Base-by-base conservation (phyloP, 1,139 yeast genomes). In the Starmera stellimalicola region DNA sequence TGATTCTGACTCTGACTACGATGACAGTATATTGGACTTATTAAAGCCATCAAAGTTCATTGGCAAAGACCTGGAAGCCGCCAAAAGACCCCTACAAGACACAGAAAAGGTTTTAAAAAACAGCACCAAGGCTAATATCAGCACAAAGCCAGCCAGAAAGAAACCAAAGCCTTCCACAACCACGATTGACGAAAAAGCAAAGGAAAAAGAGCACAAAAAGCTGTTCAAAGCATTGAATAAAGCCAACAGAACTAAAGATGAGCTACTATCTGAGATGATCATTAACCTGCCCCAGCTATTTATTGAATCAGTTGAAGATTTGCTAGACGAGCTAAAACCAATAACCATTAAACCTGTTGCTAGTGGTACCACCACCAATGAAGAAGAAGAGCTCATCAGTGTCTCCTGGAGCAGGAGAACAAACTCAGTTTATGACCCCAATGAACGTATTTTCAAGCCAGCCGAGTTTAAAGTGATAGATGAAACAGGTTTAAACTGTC, bases 381-480 rank as follows among this genome's bases (percentile, higher is more conserved):
- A 22, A n/a, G 12, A 22, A 4, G 25, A 22, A n/a, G 38, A 40
- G 7, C 36, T 33, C 8, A 35, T 44, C 7, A 62, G 65, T 0
- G 34, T 58, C 2, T 51, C 59, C 5, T 52, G 59, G 44, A 58
- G 63, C 42, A 50, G 62, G 30, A 51, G 69, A 31, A 50, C 29
- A 19, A 44, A 15, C 60, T 66, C 26, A 17, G 54, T 5, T 48
- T 68, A 26, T 48, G 55, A 39, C 55, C 52, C 45, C 37, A 50
- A 31, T 37, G 66, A 37, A 40, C 81, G 74, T 41, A 47, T 67
- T 0, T 79, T 74, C 41, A 62, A 71, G 7, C 87, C 88, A 0
- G 60, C 71, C 34, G 57, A 51, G 0, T 54, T 64, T 0, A 56
- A 50, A 22, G 51, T 63, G 5, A 40, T 62, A 1, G 55, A 58